Evolutionary conservation across 805 yeast species (phyloP).

Genomic region (Ogataea polymorpha): DNA sequence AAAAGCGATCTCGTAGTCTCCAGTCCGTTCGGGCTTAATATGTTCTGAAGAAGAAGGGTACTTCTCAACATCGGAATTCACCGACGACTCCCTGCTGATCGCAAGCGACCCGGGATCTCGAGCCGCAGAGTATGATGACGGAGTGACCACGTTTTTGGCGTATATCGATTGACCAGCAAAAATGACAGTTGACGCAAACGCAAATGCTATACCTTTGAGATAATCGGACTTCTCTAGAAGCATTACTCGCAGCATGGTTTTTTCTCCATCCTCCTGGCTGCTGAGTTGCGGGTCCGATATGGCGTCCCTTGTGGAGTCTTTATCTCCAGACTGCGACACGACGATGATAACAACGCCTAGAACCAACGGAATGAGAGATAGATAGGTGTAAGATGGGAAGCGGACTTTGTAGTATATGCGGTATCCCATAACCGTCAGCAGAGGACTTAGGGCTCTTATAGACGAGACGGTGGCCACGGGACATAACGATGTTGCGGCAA

Average conservation of each 20-base stretch:
- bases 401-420: conserved; percentile 46
- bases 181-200: conserved; percentile 63
- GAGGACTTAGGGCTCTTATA: conserved; percentile 64
- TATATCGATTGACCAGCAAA: conserved; percentile 86
- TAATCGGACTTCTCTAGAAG: conserved; percentile 27
- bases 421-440: conserved; percentile 57
- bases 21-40: neutral
- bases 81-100: conserved; percentile 1
- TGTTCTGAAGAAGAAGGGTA: neutral
- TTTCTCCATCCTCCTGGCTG: conserved; percentile 8
- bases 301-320: conserved; percentile 12
- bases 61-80: conserved; percentile 10
- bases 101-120: conserved; percentile 18
- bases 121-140: conserved; percentile 16
- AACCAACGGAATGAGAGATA: conserved; percentile 50
- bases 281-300: conserved; percentile 16
- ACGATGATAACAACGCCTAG: conserved; percentile 52
- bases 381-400: conserved; percentile 48
- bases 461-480: conserved; percentile 71
- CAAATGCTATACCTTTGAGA: conserved; percentile 63
- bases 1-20: conserved; percentile 8
- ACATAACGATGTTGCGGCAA: conserved; percentile 62
- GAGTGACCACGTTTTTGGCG: conserved; percentile 76
- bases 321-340: conserved; percentile 28
- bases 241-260: conserved; percentile 3